Percentiles rank a stretch among this genome's conserved stretches.
phyloP scores from a whole-genome alignment of 1,284 basidiomycete species.

The Austropuccinia psidii region DNA sequence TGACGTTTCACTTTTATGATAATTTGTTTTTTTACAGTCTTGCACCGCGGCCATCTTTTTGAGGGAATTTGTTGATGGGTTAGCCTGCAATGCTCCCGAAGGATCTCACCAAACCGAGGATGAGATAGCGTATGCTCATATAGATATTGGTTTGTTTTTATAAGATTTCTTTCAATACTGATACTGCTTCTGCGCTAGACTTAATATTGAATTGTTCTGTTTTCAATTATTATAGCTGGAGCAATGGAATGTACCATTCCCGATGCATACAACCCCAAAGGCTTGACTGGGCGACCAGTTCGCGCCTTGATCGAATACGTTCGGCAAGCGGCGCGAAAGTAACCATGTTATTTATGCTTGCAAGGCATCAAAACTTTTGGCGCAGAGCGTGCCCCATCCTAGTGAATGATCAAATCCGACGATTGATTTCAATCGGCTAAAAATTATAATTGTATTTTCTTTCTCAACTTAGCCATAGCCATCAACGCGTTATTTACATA shows the following conservation, averaged over 20 bases:
- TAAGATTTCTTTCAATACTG: neutral
- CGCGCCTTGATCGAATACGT: constrained; percentile 34
- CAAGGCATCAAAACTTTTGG: too few species aligned
- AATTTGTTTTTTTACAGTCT: constrained; percentile 43
- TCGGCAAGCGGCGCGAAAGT: too few species aligned
- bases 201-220: neutral
- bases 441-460: too few species aligned
- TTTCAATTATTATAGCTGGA: neutral
- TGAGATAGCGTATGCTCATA: constrained; percentile 30
- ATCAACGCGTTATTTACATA: too few species aligned
- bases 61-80: constrained; percentile 50
- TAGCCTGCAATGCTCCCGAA: constrained; percentile 32
- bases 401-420: too few species aligned
- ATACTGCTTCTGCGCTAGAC: neutral
- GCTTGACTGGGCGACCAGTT: constrained; percentile 23
- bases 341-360: too few species aligned
- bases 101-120: constrained; percentile 15
- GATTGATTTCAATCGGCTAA: too few species aligned
- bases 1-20: neutral
- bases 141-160: constrained; percentile 30
- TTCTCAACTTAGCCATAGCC: too few species aligned
- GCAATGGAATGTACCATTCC: constrained; percentile 33
- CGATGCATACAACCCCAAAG: constrained; percentile 23
- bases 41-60: constrained; percentile 82
- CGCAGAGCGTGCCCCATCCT: too few species aligned